Evolutionary conservation across 176 grass and related monocot genomes (phyloP), one percentile per base, ranked within the genome.

Genomic region (Rhipidocladum racemiflorum): DNA sequence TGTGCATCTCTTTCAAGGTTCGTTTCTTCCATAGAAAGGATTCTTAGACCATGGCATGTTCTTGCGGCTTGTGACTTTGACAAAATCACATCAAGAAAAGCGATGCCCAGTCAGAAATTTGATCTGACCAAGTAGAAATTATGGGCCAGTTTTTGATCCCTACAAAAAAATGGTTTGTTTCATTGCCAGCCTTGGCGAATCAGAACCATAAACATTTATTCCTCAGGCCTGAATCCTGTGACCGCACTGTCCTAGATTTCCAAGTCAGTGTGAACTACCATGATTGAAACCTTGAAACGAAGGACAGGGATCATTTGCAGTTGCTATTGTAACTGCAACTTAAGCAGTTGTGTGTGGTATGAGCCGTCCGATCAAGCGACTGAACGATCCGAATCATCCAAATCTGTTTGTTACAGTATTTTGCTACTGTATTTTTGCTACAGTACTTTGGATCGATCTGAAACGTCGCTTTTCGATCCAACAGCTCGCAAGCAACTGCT

Each of bases 1-100:
- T 23, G 53, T 56, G 53, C 53, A 56, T n/a, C 54, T 25, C 34
- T 76, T 29, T 44, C 36, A 43, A 42, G 32, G 15, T 3, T 27
- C 14, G 7, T 68, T 68, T 24, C 77, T 68, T 27, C 27, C 20
- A 2, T 65, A 10, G 29, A 12, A 3, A 16, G 63, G 63, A 68
- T 54, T 80, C 77, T 56, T 80, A 35, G 63, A 40, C 24, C 48
- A 11, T 39, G 63, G 29, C 77, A 49, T 55, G 34, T 25, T 68
- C 46, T 54, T 68, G 29, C 62, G 40, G 45, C 46, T 7, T 21
- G 7, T 50, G 45, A 17, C 21, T 51, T 53, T 12, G 53, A 23
- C 53, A 56, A 23, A 23, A 36, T 36, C 54, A 57, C 13, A 44
- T 45, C 72, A 28, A 16, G 32, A 50, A 48, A 48, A 50, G 16